phyloP scores from a whole-genome alignment of 1,139 yeast genomes.

The Meyerozyma carpophila region DNA sequence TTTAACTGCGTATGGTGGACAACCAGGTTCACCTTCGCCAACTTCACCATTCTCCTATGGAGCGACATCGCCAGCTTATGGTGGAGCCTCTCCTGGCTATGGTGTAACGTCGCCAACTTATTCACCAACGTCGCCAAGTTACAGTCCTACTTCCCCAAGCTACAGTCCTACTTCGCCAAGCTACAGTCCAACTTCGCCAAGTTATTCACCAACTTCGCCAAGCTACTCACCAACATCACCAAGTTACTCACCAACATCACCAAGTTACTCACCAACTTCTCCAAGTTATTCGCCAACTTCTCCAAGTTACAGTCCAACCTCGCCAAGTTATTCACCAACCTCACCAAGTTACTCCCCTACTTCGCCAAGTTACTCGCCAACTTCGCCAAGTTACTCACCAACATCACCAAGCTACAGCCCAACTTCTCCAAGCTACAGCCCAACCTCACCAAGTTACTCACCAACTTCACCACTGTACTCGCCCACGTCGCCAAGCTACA shows the following conservation, averaged over 20 bases:
- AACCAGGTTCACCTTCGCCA: slow-evolving; percentile 50
- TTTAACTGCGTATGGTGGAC: slow-evolving; percentile 83
- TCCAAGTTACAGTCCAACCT: slow-evolving; percentile 62
- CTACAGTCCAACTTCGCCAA: slow-evolving; percentile 72
- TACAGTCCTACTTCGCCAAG: slow-evolving; percentile 72
- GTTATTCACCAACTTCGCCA: slow-evolving; percentile 70
- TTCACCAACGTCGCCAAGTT: slow-evolving; percentile 49
- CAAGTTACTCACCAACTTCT: slow-evolving; percentile 66
- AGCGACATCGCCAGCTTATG: slow-evolving; percentile 37
- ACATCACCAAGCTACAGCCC: slow-evolving; percentile 29
- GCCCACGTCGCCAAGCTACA: slow-evolving; percentile 55
- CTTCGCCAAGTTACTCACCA: slow-evolving; percentile 32
- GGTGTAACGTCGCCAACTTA: slow-evolving; percentile 44
- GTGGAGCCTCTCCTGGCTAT: slow-evolving; percentile 48
- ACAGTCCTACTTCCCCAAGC: slow-evolving; percentile 68
- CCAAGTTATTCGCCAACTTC: slow-evolving; percentile 61
- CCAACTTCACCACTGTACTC: slow-evolving; percentile 29
- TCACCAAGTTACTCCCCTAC: slow-evolving; percentile 38
- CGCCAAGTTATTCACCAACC: slow-evolving; percentile 54
- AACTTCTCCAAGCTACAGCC: slow-evolving; percentile 45
- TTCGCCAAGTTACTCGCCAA: slow-evolving; percentile 47
- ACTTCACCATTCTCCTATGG: slow-evolving; percentile 52
- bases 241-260: slow-evolving; percentile 63
- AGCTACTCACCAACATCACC: slow-evolving; percentile 73
- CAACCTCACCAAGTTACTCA: slow-evolving; percentile 38